Conservation (phyloP, 1,284 basidiomycete genomes). For the Volvariella surrecta region DNA sequence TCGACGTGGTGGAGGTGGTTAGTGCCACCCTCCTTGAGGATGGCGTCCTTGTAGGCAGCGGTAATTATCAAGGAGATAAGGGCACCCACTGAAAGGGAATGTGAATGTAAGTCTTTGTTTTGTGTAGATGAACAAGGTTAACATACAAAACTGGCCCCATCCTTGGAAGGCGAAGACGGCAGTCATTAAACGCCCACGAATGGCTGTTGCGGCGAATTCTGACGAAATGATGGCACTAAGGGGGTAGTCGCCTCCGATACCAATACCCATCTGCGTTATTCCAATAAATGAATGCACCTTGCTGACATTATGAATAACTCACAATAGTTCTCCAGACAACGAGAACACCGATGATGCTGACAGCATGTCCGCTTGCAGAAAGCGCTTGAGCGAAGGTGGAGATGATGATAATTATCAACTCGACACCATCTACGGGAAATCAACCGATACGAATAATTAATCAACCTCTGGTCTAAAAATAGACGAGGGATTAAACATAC, state of each 20-base stretch:
- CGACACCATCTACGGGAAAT: slow-evolving; percentile 54
- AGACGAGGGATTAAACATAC: slow-evolving; percentile 27
- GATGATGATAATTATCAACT: slow-evolving; percentile 64
- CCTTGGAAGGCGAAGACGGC: slow-evolving; percentile 65
- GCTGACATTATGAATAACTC: slow-evolving; percentile 15
- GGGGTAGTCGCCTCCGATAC: slow-evolving; percentile 71
- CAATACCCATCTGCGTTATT: slow-evolving; percentile 45
- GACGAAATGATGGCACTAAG: slow-evolving; percentile 59
- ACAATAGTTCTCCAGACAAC: slow-evolving; percentile 63
- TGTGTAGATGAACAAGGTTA: not conserved
- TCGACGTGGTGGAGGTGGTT: slow-evolving; percentile 40
- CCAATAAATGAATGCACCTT: slow-evolving; percentile 12
- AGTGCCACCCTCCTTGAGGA: slow-evolving; percentile 38
- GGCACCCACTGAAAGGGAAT: slow-evolving; percentile 40
- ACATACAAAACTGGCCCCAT: slow-evolving; percentile 59
- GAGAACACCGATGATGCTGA: slow-evolving; percentile 65
- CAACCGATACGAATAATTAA: not conserved
- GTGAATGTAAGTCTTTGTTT: not conserved
- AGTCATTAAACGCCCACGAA: slow-evolving; percentile 67
- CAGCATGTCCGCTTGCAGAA: slow-evolving; percentile 47
- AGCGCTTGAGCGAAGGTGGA: slow-evolving; percentile 56
- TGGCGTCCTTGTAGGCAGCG: slow-evolving; percentile 56
- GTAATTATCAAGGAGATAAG: slow-evolving; percentile 65
- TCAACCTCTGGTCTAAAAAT: no score
- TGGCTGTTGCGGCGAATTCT: slow-evolving; percentile 71